phyloP scores from a whole-genome alignment of 352 stramenopile species.

The Saprolegnia parasitica region DNA sequence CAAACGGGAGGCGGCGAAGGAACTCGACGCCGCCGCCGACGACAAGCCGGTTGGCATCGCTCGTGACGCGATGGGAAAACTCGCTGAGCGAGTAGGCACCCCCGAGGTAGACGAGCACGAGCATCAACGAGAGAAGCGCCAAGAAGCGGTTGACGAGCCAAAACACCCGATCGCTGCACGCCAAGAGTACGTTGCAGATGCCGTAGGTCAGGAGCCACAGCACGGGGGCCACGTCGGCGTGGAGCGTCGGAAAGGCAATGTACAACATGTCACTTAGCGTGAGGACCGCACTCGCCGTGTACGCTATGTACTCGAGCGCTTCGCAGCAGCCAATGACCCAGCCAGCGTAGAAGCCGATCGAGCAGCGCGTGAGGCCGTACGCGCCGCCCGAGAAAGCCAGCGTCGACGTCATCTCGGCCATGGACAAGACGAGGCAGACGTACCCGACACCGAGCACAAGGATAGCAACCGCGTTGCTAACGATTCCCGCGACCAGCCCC shows the following conservation, averaged over 20 bases:
- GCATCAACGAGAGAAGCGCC: slow-evolving; percentile 33
- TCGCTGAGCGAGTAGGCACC: slow-evolving; percentile 34
- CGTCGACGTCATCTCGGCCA: slow-evolving; percentile 42
- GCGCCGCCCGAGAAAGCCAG: slow-evolving; percentile 44
- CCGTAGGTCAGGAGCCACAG: slow-evolving; percentile 37
- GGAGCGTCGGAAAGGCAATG: slow-evolving; percentile 29
- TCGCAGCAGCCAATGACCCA: slow-evolving; percentile 53
- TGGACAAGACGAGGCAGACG: slow-evolving; percentile 40
- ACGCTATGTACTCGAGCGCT: slow-evolving; percentile 44
- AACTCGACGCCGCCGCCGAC: slow-evolving; percentile 26
- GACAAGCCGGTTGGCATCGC: background rate
- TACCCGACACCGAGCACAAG: slow-evolving; percentile 40
- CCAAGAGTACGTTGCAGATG: slow-evolving; percentile 18
- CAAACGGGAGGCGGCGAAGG: slow-evolving; percentile 37
- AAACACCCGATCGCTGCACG: slow-evolving; percentile 35
- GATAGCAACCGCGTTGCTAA: slow-evolving; percentile 40
- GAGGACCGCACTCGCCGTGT: slow-evolving; percentile 38
- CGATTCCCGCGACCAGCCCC: slow-evolving; percentile 40
- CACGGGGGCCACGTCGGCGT: slow-evolving; percentile 37
- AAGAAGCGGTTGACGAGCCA: slow-evolving; percentile 43
- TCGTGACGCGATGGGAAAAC: slow-evolving; percentile 33
- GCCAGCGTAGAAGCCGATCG: slow-evolving; percentile 40
- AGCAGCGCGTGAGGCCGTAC: slow-evolving; percentile 42
- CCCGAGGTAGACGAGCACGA: slow-evolving; percentile 41
- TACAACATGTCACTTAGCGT: slow-evolving; percentile 39